These are phyloP conservation scores for Solanum clarkiae DNA, from an alignment of 257 asterid genomes.

Conservation along the genomic window DNA sequence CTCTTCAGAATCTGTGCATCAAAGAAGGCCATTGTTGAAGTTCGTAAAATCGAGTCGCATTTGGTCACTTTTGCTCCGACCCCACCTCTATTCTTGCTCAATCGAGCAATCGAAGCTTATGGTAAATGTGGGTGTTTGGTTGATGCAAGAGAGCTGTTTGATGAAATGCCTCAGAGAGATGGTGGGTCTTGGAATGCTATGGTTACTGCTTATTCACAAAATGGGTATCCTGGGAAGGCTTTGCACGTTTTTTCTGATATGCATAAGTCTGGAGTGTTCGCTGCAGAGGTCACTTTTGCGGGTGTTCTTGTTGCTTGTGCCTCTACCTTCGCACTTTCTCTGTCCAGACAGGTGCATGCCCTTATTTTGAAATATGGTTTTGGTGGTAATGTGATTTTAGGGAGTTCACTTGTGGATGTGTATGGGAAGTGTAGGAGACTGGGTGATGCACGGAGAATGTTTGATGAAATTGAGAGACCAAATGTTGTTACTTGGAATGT, in stretches of 20 bases:
- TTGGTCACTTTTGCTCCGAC: conserved; percentile 28
- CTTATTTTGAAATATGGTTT: conserved; percentile 58
- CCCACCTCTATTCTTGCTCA: conserved; percentile 68
- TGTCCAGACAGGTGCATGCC: conserved; percentile 58
- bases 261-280: conserved; percentile 42
- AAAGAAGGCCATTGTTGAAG: conserved; percentile 43
- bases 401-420: conserved; percentile 67
- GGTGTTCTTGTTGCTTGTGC: conserved; percentile 54
- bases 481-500: conserved; percentile 77
- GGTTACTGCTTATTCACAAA: conserved; percentile 48
- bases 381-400: conserved; percentile 58
- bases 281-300: conserved; percentile 72
- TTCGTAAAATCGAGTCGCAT: conserved; percentile 64
- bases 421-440: conserved; percentile 67
- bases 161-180: conserved; percentile 67
- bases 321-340: conserved; percentile 27
- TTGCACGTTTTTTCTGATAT: conserved; percentile 35
- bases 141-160: conserved; percentile 62
- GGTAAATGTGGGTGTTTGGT: conserved; percentile 46
- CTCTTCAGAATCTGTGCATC: conserved; percentile 55
- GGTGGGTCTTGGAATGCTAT: conserved; percentile 91
- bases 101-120: conserved; percentile 62
- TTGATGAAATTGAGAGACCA: conserved; percentile 57
- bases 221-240: conserved; percentile 26
- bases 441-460: conserved; percentile 62